Evolutionary conservation across 768 basidiomycete species (phyloP).

Genomic region (Naganishia randhawae): DNA sequence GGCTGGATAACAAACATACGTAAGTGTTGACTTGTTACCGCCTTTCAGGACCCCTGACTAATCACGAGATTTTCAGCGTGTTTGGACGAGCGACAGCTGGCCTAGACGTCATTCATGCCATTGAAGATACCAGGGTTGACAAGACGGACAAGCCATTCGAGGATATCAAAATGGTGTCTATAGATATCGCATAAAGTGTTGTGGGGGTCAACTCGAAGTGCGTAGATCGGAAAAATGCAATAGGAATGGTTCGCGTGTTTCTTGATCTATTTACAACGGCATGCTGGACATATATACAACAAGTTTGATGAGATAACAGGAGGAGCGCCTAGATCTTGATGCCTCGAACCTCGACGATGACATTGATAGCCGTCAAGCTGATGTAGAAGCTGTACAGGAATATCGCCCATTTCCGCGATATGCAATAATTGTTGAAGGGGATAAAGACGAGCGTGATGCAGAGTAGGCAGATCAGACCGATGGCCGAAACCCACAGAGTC

Average conservation of each 20-base stretch:
- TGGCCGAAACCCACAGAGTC: slow-evolving; percentile 76
- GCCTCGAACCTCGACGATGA: slow-evolving; percentile 66
- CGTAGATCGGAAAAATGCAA: background rate
- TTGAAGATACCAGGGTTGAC: slow-evolving; percentile 59
- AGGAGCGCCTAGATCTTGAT: slow-evolving; percentile 15
- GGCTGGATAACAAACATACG: slow-evolving; percentile 66
- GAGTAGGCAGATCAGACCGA: slow-evolving; percentile 75
- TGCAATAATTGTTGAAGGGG: slow-evolving; percentile 74
- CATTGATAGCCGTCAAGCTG: slow-evolving; percentile 70
- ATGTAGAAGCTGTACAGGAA: slow-evolving; percentile 71
- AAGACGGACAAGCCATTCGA: slow-evolving; percentile 79
- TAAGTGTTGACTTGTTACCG: slow-evolving; percentile 34
- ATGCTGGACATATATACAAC: slow-evolving; percentile 6
- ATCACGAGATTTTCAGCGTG: slow-evolving; percentile 63
- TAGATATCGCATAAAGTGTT: slow-evolving; percentile 25
- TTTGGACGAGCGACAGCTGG: slow-evolving; percentile 86
- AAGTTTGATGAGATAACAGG: background rate
- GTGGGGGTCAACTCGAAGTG: background rate
- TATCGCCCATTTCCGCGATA: slow-evolving; percentile 76
- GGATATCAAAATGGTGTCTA: slow-evolving; percentile 74
- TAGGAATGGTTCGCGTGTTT: slow-evolving; percentile 6
- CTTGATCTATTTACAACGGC: slow-evolving; percentile 9
- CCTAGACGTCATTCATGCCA: slow-evolving; percentile 81
- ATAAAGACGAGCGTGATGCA: slow-evolving; percentile 74
- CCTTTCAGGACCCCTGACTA: background rate